Evolutionary conservation across 768 basidiomycete genomes (phyloP).

Genomic region (Nevesoporus exiguus): DNA sequence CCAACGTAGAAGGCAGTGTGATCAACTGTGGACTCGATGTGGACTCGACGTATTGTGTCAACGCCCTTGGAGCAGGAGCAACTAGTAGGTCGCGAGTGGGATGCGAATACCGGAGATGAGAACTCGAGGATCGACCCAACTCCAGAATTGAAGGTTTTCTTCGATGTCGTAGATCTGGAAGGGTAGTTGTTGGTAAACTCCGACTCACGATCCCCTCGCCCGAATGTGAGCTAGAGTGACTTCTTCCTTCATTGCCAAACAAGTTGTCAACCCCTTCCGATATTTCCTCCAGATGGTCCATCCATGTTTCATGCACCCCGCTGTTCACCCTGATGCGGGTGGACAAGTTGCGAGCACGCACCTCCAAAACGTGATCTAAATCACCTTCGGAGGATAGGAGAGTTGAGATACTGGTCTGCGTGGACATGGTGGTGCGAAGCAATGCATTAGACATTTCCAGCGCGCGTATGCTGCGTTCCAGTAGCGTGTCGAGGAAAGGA

Average conservation of each 20-base stretch:
- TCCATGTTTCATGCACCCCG: conserved; percentile 54
- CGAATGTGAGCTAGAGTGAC: background rate
- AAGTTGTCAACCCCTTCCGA: conserved; percentile 58
- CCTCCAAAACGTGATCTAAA: conserved; percentile 44
- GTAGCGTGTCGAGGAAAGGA: conserved; percentile 68
- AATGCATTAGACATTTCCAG: conserved; percentile 82
- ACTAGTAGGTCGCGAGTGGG: conserved; percentile 54
- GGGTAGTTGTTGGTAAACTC: conserved; percentile 42
- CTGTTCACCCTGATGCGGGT: conserved; percentile 46
- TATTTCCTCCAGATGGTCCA: conserved; percentile 65
- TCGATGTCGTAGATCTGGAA: conserved; percentile 33
- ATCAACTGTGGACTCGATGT: conserved; percentile 51
- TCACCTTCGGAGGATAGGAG: conserved; percentile 47
- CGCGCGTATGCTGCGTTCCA: conserved; percentile 80
- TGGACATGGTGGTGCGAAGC: conserved; percentile 70
- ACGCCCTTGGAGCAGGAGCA: conserved; percentile 66
- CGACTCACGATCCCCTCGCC: conserved; percentile 36
- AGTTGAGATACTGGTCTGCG: conserved; percentile 53
- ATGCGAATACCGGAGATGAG: conserved; percentile 48
- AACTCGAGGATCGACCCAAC: conserved; percentile 26
- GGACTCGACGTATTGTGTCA: conserved; percentile 71
- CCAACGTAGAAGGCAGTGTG: conserved; percentile 66
- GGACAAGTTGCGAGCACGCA: conserved; percentile 50
- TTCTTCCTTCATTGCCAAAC: conserved; percentile 34
- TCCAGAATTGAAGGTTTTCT: conserved; percentile 47